phyloP scores from a whole-genome alignment of 805 yeast species.

The Wickerhamomyces subpelliculosus region DNA sequence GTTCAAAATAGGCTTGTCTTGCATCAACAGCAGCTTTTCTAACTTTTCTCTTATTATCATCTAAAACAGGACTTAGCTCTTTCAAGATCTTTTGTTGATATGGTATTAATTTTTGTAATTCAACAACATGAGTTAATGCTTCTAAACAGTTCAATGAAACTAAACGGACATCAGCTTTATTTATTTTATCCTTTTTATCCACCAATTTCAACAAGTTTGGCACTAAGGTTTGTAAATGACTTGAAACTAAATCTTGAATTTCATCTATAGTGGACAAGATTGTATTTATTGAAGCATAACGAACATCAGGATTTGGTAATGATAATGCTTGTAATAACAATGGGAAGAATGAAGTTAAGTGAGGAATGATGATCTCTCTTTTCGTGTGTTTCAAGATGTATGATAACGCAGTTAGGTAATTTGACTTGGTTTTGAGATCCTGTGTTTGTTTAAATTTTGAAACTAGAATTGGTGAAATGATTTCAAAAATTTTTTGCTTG shows the following conservation, averaged over 20 bases:
- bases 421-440: slow-evolving; percentile 31
- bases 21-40: slow-evolving; percentile 74
- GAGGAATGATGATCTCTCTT: slow-evolving; percentile 53
- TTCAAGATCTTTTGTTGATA: slow-evolving; percentile 43
- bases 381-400: slow-evolving; percentile 60
- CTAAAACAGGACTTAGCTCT: slow-evolving; percentile 47
- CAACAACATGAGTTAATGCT: slow-evolving; percentile 32
- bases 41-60: slow-evolving; percentile 67
- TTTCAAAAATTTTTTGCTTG: slow-evolving; percentile 73
- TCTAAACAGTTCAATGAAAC: slow-evolving; percentile 54
- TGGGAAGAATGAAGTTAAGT: slow-evolving; percentile 60
- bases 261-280: slow-evolving; percentile 50
- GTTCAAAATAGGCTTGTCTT: slow-evolving; percentile 68
- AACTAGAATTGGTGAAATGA: slow-evolving; percentile 50
- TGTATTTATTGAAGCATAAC: slow-evolving; percentile 56
- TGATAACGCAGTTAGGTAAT: slow-evolving; percentile 61
- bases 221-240: slow-evolving; percentile 50
- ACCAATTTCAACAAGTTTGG: slow-evolving; percentile 40
- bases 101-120: slow-evolving; percentile 38
- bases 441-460: slow-evolving; percentile 30
- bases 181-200: slow-evolving; percentile 18
- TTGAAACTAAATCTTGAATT: slow-evolving; percentile 42
- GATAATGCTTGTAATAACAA: slow-evolving; percentile 59
- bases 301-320: slow-evolving; percentile 35
- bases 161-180: slow-evolving; percentile 45